Evolutionary conservation across 352 stramenopile genomes (phyloP).

Genomic region (Pelagophyceae sp.): DNA sequence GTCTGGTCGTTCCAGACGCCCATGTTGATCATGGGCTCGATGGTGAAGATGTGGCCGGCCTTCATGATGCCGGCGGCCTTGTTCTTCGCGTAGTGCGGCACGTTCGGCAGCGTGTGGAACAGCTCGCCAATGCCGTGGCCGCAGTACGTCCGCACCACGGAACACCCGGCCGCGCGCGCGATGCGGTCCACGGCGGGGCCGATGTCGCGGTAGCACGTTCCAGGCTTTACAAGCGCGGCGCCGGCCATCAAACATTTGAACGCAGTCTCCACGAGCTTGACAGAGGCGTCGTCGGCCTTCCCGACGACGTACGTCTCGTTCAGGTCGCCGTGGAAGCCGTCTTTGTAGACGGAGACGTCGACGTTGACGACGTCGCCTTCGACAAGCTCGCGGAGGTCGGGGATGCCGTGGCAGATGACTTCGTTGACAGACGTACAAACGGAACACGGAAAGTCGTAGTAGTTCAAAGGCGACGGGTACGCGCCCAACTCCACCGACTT

Average conservation of each 20-base stretch:
- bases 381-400: constrained; percentile 80
- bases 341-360: constrained; percentile 90
- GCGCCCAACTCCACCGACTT: constrained; percentile 76
- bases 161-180: constrained; percentile 70
- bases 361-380: constrained; percentile 96
- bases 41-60: constrained; percentile 94
- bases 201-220: constrained; percentile 87
- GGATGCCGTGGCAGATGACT: constrained; percentile 91
- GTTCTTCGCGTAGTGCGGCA: constrained; percentile 96
- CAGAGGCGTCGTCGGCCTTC: constrained; percentile 81
- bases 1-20: constrained; percentile 69
- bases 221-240: constrained; percentile 76
- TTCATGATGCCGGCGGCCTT: constrained; percentile 94
- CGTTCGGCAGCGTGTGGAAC: constrained; percentile 92
- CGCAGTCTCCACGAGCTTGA: constrained; percentile 79
- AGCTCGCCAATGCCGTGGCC: constrained; percentile 91
- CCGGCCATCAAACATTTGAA: constrained; percentile 81
- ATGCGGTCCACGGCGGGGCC: constrained; percentile 81
- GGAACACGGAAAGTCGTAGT: constrained; percentile 86
- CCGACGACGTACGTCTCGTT: constrained; percentile 97
- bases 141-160: constrained; percentile 92
- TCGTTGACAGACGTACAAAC: constrained; percentile 74
- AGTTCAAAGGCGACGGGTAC: constrained; percentile 94
- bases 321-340: constrained; percentile 91
- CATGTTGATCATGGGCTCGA: constrained; percentile 99